Evolutionary conservation across 495 filamentous ascomycete species (phyloP).

Genomic region (Entonaema liquescens): DNA sequence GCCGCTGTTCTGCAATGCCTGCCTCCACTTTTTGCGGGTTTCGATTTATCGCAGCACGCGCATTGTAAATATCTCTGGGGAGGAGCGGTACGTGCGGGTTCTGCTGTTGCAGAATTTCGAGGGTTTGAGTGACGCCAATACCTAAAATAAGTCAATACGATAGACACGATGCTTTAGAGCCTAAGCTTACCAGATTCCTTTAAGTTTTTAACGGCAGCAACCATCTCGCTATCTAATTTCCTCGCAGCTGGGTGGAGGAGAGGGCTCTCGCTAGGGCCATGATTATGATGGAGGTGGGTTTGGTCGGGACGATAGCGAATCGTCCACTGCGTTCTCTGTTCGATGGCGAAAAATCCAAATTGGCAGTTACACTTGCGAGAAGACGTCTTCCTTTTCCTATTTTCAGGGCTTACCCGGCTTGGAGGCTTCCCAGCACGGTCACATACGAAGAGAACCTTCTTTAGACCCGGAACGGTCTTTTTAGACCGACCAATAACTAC

Average conservation of each 20-base stretch:
- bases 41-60: slow-evolving; percentile 64
- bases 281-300: slow-evolving; percentile 61
- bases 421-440: slow-evolving; percentile 65
- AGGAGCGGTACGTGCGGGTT: slow-evolving; percentile 63
- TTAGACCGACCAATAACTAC: slow-evolving; percentile 67
- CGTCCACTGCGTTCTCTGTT: slow-evolving; percentile 65
- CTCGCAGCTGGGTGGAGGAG: slow-evolving; percentile 64
- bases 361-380: slow-evolving; percentile 66
- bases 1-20: slow-evolving; percentile 59
- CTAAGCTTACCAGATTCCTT: slow-evolving; percentile 62
- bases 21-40: slow-evolving; percentile 64
- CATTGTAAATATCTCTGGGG: slow-evolving; percentile 66
- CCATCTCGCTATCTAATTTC: slow-evolving; percentile 66
- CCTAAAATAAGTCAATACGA: slow-evolving; percentile 50
- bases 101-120: slow-evolving; percentile 64
- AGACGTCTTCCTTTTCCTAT: slow-evolving; percentile 64
- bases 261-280: slow-evolving; percentile 64
- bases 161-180: not conserved
- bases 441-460: slow-evolving; percentile 67
- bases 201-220: slow-evolving; percentile 63
- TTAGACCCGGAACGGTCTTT: slow-evolving; percentile 64
- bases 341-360: slow-evolving; percentile 66
- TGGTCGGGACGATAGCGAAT: slow-evolving; percentile 62
- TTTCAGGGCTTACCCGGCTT: slow-evolving; percentile 60
- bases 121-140: slow-evolving; percentile 62